phyloP scores from a whole-genome alignment of 441 rosid genomes.

The Gossypium davidsonii region DNA sequence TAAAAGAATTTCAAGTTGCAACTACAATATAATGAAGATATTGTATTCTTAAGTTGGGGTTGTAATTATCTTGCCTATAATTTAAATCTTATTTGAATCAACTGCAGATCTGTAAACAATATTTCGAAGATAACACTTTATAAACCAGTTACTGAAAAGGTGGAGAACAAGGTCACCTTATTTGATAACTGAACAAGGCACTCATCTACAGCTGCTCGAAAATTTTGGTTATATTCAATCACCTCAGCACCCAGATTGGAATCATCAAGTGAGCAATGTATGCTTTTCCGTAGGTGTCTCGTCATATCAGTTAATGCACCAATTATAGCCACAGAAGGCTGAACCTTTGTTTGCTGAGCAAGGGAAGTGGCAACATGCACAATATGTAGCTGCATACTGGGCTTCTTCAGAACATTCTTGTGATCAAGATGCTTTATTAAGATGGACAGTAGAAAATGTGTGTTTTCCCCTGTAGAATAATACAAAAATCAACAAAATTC shows the following conservation, averaged over 20 bases:
- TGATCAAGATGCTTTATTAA: conserved; percentile 60
- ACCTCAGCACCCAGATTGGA: conserved; percentile 51
- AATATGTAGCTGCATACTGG: conserved; percentile 48
- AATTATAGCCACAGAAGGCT: conserved; percentile 58
- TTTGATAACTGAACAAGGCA: conserved; percentile 68
- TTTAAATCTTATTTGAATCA: background rate
- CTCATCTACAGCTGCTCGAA: conserved; percentile 65
- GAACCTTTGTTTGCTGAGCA: conserved; percentile 47
- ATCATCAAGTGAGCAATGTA: conserved; percentile 55
- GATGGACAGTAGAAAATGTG: conserved; percentile 47
- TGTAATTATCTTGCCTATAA: background rate
- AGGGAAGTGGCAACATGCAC: conserved; percentile 46
- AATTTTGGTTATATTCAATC: conserved; percentile 63
- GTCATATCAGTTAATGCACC: conserved; percentile 78
- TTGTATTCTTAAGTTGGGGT: background rate
- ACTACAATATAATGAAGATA: background rate
- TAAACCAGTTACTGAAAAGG: background rate
- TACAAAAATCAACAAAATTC: conserved; percentile 12
- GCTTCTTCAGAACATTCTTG: conserved; percentile 48
- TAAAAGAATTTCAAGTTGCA: conserved; percentile 2
- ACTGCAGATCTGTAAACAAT: background rate
- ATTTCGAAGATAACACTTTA: background rate
- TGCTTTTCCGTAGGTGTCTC: conserved; percentile 74
- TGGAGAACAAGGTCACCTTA: conserved; percentile 44
- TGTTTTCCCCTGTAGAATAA: conserved; percentile 37